Base-by-base conservation (phyloP, 1,139 yeast species). In the Kluyveromyces marxianus region DNA sequence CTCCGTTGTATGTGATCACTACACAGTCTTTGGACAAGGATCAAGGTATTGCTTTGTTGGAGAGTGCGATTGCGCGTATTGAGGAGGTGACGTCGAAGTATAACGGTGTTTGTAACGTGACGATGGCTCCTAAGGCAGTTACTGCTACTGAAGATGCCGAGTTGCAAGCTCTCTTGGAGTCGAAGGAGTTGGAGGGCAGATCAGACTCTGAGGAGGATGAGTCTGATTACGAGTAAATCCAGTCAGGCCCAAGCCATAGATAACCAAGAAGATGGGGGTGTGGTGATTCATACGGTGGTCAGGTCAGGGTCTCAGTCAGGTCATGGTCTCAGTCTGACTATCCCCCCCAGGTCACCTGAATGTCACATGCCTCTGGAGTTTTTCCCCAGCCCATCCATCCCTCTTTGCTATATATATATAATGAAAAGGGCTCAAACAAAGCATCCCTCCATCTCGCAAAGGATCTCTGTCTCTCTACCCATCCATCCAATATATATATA, bases 121-220 rank as follows among this genome's bases (percentile, higher is more conserved):
- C 95, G 52, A 90, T 92, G 97, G 92, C 95, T 59, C 97, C 98
- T 63, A 90, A 90, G 79, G 97, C 97, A 41, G 97, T 92, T 55
- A 88, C 97, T 50, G 97, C 96, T 51, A 86, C 92, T 51, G 99
- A 92, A 68, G 99, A 92, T 68, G 97, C 97, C 50, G 97, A 90
- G 71, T 80, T 92, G 64, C 96, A 89, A 69, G 96, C 96, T 54
- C 75, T 92, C 57, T 83, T 92, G 80, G 89, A 82, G 66, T 74
- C 79, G 63, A 79, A 81, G 55, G 88, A 81, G 66, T 68, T 77
- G 59, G 89, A 81, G 63, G 79, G 76, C 55, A 71, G 76, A 57
- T 74, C 76, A 61, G 82, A 77, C 52, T 75, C 79, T 38, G 78
- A 77, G 47, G 83, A 78, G 47, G 79, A 74, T 41, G 76, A 75